Base-by-base conservation (phyloP, 2,329 filamentous ascomycete species). In the Aureobasidium namibiae region DNA sequence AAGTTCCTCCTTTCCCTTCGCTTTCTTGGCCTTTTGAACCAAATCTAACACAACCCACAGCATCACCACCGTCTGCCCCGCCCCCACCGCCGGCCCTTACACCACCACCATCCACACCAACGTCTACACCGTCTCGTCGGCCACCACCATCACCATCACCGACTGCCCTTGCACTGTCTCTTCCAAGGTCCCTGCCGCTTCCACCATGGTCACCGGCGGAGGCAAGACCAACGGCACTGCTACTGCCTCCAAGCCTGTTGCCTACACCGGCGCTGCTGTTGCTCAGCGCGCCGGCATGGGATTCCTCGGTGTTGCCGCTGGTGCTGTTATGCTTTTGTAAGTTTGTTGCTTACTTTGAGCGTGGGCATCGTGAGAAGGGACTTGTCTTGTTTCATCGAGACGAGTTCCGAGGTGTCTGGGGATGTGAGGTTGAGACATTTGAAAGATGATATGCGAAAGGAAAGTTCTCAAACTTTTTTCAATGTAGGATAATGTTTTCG, bases 1-100 rank as follows among this genome's bases (percentile, higher is more conserved):
- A 39, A 41, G 50, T 44, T 36, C 13, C 6, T 3, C 13, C 23
- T 21, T 13, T 26, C 4, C 3, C 18, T 13, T 11, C 21, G 3
- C 8, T 21, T 26, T 9, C 16, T 2, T 14, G 14, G 31, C 11
- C 36, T 24, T 41, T 4, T 24, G 39, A 14, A 76, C 84, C 65
- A 81, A 29, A 29, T 89, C 64, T 84, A 83, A 4, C 8, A 7
- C 61, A 74, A n/a, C n/a, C n/a, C n/a, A n/a, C n/a, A n/a, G 77
- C 61, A 82, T 63, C 78, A 84, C 81, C 75, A 90, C 87, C 70
- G 89, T 80, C 83, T 90, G 88, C 83, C 86, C 87, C 23, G 78
- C 61, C 65, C 73, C 87, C 65, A 89, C 87, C 67, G 73, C 77
- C 67, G 74, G 89, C 74, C 10, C 39, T 31, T 56, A 56, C 53